These are phyloP conservation scores for Gymnopilus dilepis DNA, from an alignment of 768 basidiomycete genomes.

Conservation along the genomic window DNA sequence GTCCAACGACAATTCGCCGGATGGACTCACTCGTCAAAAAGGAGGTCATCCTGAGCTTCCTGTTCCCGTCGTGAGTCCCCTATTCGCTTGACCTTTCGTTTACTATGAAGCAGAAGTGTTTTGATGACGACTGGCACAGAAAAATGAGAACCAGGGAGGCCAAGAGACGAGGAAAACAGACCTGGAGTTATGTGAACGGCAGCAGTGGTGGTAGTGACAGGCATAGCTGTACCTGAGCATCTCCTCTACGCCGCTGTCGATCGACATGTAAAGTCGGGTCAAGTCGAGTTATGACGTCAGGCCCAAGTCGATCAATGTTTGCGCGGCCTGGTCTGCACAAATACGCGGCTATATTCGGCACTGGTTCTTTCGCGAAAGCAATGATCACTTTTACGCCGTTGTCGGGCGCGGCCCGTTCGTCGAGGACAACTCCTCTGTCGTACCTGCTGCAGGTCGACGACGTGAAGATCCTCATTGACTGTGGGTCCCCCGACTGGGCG, in stretches of 20 bases:
- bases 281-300: slow-evolving; percentile 31
- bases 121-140: slow-evolving; percentile 50
- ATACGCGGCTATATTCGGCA: not conserved
- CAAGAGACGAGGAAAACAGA: slow-evolving; percentile 23
- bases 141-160: not conserved
- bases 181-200: slow-evolving; percentile 60
- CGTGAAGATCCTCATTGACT: slow-evolving; percentile 91
- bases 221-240: slow-evolving; percentile 38
- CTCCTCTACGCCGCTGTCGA: slow-evolving; percentile 14
- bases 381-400: slow-evolving; percentile 98
- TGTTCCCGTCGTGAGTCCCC: slow-evolving; percentile 39
- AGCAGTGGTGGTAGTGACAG: slow-evolving; percentile 58
- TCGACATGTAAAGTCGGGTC: slow-evolving; percentile 3
- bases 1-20: not conserved
- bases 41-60: slow-evolving; percentile 61
- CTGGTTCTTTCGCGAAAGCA: slow-evolving; percentile 15
- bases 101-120: slow-evolving; percentile 55
- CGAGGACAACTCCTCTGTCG: slow-evolving; percentile 66
- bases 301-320: not conserved
- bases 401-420: slow-evolving; percentile 79
- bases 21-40: slow-evolving; percentile 67
- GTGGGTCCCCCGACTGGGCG: slow-evolving; percentile 89
- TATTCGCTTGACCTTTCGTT: slow-evolving; percentile 45
- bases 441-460: slow-evolving; percentile 96
- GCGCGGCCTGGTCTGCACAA: not conserved